Percentiles rank a stretch among this genome's conserved stretches.
Evolutionary conservation across 1,284 basidiomycete genomes (phyloP).

Genomic region (Apiotrichum siamense): DNA sequence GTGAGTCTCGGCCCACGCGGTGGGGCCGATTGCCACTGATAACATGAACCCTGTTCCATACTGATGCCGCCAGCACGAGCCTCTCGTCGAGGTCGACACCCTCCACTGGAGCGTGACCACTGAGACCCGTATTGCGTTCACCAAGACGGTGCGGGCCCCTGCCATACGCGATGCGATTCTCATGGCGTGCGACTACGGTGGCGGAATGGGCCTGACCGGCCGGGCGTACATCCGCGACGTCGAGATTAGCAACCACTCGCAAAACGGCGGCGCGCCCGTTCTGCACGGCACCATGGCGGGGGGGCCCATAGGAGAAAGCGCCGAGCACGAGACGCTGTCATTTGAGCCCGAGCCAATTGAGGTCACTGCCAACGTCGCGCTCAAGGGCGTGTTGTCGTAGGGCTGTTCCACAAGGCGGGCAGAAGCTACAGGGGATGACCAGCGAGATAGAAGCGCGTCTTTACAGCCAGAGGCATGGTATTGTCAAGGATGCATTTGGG

Average conservation of each 20-base stretch:
- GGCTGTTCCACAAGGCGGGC: too few species aligned
- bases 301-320: neutral
- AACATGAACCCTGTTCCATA: too few species aligned
- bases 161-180: constrained; percentile 10
- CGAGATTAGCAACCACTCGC: constrained; percentile 4
- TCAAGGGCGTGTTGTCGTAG: neutral
- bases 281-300: neutral
- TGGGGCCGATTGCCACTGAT: too few species aligned
- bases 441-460: too few species aligned
- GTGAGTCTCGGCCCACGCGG: neutral
- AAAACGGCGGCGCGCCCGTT: too few species aligned
- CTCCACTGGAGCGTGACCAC: constrained; percentile 4
- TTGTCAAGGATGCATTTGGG: too few species aligned
- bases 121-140: neutral
- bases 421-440: too few species aligned
- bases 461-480: too few species aligned
- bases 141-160: constrained; percentile 4
- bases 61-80: neutral
- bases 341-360: constrained; percentile 9
- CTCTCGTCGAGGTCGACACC: neutral
- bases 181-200: constrained; percentile 13
- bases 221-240: neutral
- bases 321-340: neutral
- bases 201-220: neutral
- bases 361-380: neutral